A percentile compares a stretch with the other conserved stretches of the same genome.
These are phyloP conservation scores for Paraphoma chrysanthemicola DNA, from an alignment of 2,329 filamentous ascomycete species.

Conservation along the genomic window DNA sequence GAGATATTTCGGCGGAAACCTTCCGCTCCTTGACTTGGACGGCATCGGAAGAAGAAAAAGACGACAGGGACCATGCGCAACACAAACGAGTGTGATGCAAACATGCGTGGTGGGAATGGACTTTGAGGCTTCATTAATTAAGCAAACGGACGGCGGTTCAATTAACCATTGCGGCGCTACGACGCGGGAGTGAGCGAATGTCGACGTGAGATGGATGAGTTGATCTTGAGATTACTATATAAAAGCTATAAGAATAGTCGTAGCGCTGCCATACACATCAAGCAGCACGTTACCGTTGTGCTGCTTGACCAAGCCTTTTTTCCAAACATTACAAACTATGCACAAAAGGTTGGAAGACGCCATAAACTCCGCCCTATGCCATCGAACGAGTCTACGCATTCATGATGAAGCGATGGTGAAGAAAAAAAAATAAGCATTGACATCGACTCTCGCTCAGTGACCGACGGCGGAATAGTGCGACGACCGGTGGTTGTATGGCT, in stretches of 20 bases:
- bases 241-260: conserved; percentile 8
- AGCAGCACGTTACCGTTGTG: background rate
- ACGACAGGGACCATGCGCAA: too few relatives aligned
- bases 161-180: too few relatives aligned
- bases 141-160: too few relatives aligned
- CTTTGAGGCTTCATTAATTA: background rate
- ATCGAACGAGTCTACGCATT: conserved; percentile 2
- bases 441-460: conserved; percentile 21
- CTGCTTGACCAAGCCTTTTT: background rate
- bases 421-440: background rate
- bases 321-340: background rate
- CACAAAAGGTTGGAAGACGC: background rate
- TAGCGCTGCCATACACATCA: background rate
- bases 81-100: too few relatives aligned
- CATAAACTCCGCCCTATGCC: conserved; percentile 19
- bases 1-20: background rate
- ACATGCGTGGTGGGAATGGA: background rate
- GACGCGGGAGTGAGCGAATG: too few relatives aligned
- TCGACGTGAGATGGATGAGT: background rate
- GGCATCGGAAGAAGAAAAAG: too few relatives aligned
- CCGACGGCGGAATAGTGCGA: conserved; percentile 46
- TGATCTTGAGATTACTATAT: conserved; percentile 21
- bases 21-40: background rate
- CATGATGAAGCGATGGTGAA: background rate
- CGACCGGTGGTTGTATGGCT: conserved; percentile 35